phyloP scores from a whole-genome alignment of 2,329 filamentous ascomycete species.

The Paracamarosporium sp. region DNA sequence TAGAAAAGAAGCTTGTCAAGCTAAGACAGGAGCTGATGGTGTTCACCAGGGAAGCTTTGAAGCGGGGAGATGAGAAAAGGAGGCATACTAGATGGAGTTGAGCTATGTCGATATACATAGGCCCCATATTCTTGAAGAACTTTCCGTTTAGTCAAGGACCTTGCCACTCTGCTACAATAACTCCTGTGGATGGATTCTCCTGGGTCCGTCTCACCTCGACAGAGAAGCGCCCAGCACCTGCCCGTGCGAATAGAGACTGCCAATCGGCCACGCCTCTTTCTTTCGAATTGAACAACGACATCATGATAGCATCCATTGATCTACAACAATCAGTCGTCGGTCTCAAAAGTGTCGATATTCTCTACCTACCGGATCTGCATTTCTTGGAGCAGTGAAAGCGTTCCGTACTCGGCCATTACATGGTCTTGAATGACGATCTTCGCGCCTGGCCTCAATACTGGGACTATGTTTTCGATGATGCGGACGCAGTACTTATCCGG shows the following conservation, averaged over 20 bases:
- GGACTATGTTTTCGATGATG: conserved; percentile 2
- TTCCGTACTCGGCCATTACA: background rate
- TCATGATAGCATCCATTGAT: conserved; percentile 14
- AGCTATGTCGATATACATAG: no score
- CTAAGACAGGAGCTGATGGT: no score
- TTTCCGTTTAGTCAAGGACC: background rate
- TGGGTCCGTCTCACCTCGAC: conserved; percentile 1
- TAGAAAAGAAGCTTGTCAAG: no score
- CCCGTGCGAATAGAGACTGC: conserved; percentile 8
- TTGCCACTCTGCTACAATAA: conserved; percentile 11
- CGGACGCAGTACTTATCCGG: conserved; percentile 7
- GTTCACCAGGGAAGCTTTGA: no score
- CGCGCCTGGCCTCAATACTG: conserved; percentile 2
- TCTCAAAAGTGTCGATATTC: background rate
- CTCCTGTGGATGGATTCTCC: conserved; percentile 10
- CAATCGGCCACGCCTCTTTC: conserved; percentile 12
- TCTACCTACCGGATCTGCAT: conserved; percentile 8
- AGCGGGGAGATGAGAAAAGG: no score
- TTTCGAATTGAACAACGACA: conserved; percentile 9
- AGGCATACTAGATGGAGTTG: no score
- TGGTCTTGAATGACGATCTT: conserved; percentile 4
- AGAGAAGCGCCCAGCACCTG: background rate
- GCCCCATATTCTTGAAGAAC: no score
- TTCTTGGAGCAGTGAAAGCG: background rate
- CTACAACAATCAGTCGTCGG: background rate